These are phyloP conservation scores for Boletus barrowsii DNA, from an alignment of 768 basidiomycete genomes.

Conservation along the genomic window DNA sequence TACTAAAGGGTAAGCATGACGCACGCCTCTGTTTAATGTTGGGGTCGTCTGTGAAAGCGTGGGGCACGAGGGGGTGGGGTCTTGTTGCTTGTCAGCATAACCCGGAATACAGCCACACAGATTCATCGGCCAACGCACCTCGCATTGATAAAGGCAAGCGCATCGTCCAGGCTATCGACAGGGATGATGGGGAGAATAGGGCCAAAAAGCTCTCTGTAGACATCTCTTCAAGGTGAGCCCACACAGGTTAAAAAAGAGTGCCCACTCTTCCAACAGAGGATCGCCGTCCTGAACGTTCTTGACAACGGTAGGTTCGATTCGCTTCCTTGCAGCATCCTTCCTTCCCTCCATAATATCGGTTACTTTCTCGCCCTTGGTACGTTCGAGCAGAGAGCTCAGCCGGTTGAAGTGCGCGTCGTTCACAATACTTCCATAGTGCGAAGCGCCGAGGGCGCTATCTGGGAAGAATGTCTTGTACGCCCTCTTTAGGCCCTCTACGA, in stretches of 20 bases:
- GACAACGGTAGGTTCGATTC: slow-evolving; percentile 61
- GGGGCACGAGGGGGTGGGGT: slow-evolving; percentile 58
- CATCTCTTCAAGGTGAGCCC: neutral
- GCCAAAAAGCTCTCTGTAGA: slow-evolving; percentile 66
- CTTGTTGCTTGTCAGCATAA: slow-evolving; percentile 31
- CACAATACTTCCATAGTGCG: slow-evolving; percentile 50
- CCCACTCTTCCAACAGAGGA: slow-evolving; percentile 58
- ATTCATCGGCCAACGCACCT: slow-evolving; percentile 36
- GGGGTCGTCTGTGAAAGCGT: slow-evolving; percentile 56
- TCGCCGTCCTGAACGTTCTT: slow-evolving; percentile 53
- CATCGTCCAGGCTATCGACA: slow-evolving; percentile 53
- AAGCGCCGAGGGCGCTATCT: slow-evolving; percentile 43
- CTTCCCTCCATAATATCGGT: slow-evolving; percentile 43
- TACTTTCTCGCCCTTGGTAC: slow-evolving; percentile 56
- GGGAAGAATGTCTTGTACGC: slow-evolving; percentile 52
- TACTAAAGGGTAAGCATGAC: slow-evolving; percentile 7
- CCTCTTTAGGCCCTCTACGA: slow-evolving; percentile 44
- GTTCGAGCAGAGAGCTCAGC: slow-evolving; percentile 46
- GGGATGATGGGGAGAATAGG: slow-evolving; percentile 64
- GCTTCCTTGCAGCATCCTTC: slow-evolving; percentile 36
- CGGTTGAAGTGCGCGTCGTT: slow-evolving; percentile 53
- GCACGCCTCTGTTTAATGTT: slow-evolving; percentile 38
- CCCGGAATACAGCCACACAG: neutral
- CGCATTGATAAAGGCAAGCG: slow-evolving; percentile 50
- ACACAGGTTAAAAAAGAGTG: too few species aligned